Conservation (phyloP, 768 basidiomycete species). For the Termitomyces sp. region DNA sequence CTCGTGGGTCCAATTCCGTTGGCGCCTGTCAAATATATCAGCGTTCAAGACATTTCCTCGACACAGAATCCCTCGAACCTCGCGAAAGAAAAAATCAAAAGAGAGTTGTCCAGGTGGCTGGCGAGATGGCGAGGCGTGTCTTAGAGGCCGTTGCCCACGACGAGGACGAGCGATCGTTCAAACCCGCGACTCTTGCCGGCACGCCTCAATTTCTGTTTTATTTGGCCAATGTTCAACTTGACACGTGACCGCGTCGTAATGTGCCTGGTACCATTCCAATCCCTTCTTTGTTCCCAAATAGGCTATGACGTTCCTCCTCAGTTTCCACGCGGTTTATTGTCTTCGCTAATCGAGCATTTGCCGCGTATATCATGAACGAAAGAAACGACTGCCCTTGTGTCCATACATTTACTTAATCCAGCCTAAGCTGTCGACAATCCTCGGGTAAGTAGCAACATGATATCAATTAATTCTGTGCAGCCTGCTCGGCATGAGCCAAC, state of each 20-base stretch:
- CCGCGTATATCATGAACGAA: background rate
- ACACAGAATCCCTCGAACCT: constrained; percentile 10
- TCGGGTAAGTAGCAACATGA: background rate
- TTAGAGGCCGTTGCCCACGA: constrained; percentile 12
- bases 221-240: constrained; percentile 44
- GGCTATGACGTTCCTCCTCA: background rate
- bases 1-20: constrained; percentile 45
- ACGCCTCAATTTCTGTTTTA: constrained; percentile 30
- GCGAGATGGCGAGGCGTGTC: constrained; percentile 10
- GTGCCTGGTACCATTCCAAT: constrained; percentile 18
- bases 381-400: background rate
- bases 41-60: constrained; percentile 8
- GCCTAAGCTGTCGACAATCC: background rate
- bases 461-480: background rate
- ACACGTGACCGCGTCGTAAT: constrained; percentile 41
- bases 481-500: constrained; percentile 5
- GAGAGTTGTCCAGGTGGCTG: constrained; percentile 20
- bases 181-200: constrained; percentile 17
- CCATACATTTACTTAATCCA: background rate
- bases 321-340: background rate
- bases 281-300: constrained; percentile 1
- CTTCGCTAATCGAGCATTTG: background rate
- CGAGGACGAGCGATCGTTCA: constrained; percentile 19
- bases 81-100: constrained; percentile 15
- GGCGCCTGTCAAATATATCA: constrained; percentile 29